Evolutionary conservation across 2,329 filamentous ascomycete species (phyloP), one percentile per base, ranked within the genome.

Genomic region (Diaporthe eres): DNA sequence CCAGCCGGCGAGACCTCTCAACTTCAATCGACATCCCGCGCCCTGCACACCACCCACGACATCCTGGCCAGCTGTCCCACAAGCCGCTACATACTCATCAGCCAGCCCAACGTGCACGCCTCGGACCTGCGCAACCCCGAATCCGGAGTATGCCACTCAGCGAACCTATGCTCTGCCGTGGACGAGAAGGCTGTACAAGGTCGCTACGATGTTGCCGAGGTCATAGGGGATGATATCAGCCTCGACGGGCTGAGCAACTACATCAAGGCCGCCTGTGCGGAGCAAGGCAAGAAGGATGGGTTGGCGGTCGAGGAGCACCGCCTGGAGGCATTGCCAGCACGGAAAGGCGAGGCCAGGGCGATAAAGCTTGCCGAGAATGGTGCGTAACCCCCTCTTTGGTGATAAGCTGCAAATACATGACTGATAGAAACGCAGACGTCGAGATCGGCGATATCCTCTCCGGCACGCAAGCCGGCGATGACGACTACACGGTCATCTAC

Each of bases 401-500:
- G 82, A 67, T 79, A 86, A 77, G 19, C 1, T 17, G 39, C 39
- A 49, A 4, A 28, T 15, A 44, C 13, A 42, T 13, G 8, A 65
- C 49, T 34, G 5, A 65, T 47, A 12, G 25, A 3, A 51, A 37
- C 4, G 57, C 81, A 90, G 86, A 90, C 83, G 78, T 88, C 86
- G 80, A 88, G 81, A 82, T 94, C 81, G 80, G 89, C 81, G 80
- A 87, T 85, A 80, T 85, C 19, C 81, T 92, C 49, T 67, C 65
- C 42, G 53, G 87, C 3, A 81, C 83, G 51, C 80, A 85, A 39
- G 80, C 82, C 10, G 78, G 80, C 4, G 80, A 81, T 25, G 84
- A 85, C 58, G 89, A 88, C 51, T 96, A 94, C 84, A 97, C 94
- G 0, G 88, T 98, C 74, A 86, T 98, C 77, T 95, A 95, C 83